Base-by-base conservation (phyloP, 2,329 filamentous ascomycete species). In the Diaporthe velutina region DNA sequence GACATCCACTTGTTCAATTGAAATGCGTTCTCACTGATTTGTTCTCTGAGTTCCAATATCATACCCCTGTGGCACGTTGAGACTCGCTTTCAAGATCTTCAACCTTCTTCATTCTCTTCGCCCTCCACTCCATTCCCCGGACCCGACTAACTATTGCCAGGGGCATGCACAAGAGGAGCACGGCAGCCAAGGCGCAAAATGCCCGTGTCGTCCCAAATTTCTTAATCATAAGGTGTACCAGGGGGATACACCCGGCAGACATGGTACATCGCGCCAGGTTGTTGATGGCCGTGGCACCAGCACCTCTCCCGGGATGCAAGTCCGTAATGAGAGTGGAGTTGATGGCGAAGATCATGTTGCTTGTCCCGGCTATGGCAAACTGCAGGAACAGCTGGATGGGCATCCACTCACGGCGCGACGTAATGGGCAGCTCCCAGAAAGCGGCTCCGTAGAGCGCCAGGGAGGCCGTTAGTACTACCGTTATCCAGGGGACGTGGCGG, bases 401-500 rank as follows among this genome's bases (percentile, higher is more conserved):
- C 45, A 81, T 77, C 79, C 76, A 82, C 40, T 71, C 79, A 15
- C 54, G 64, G 19, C 45, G 54, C 4, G 74, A 76, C 10, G 67
- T 75, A 0, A 77, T 40, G 1, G 35, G 22, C 22, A 45, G 22
- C 10, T 40, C 12, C 2, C 22, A 22, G 22, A 67, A 35, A 1
- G 40, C 25, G 25, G 50, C 40, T 5, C 83, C 84, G 70, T 87
- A 85, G 12, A 78, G 76, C 10, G 77, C 81, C 0, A 81, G 81
- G 28, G 79, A 79, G 12, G 81, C 71, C 3, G 83, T 79, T 75
- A 87, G 85, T 4, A 83, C 55, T 1, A 78, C 77, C 6, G 80
- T 81, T 74, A 86, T 81, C 81, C 83, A 85, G 48, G 83, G 84
- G 10, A 85, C 79, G 68, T 83, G 81, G 17, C 80, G 80, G 25